Evolutionary conservation across 129 eudicot species (phyloP).

Genomic region (Pulicaria dysenterica): DNA sequence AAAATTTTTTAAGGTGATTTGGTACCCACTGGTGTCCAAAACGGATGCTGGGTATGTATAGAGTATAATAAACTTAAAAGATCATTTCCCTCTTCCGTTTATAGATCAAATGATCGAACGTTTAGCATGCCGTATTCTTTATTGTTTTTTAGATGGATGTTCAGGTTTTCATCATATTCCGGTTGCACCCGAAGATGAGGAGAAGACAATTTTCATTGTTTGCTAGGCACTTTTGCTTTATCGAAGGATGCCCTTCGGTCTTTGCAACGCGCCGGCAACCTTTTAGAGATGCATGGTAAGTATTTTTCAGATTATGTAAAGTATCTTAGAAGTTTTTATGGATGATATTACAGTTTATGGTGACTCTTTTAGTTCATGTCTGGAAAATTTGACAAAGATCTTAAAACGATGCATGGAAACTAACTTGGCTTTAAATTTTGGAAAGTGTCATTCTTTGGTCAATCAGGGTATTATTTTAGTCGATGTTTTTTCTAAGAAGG

Average conservation of each 20-base stretch:
- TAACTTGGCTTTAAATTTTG: conserved; percentile 3
- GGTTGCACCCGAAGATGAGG: not conserved
- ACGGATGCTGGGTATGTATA: no score
- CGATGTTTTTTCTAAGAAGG: no score
- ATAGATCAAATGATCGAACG: no score
- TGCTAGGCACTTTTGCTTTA: not conserved
- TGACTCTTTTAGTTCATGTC: not conserved
- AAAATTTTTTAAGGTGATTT: no score
- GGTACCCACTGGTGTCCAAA: no score
- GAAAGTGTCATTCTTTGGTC: conserved; percentile 10
- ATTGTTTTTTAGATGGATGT: no score
- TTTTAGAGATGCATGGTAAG: not conserved
- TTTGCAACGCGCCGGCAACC: no score
- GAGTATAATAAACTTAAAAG: no score
- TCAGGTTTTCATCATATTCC: no score
- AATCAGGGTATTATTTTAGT: not conserved
- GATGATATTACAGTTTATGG: conserved; percentile 5
- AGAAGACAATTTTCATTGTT: not conserved
- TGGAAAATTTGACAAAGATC: not conserved
- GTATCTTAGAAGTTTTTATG: no score
- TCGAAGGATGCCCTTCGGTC: not conserved
- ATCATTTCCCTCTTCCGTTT: no score
- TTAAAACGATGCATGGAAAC: not conserved
- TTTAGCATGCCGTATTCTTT: no score
- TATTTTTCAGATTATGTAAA: not conserved